Percentiles rank a stretch among this genome's conserved stretches.
Conservation (phyloP, 805 yeast genomes). For the Kodamaea sagamina region DNA sequence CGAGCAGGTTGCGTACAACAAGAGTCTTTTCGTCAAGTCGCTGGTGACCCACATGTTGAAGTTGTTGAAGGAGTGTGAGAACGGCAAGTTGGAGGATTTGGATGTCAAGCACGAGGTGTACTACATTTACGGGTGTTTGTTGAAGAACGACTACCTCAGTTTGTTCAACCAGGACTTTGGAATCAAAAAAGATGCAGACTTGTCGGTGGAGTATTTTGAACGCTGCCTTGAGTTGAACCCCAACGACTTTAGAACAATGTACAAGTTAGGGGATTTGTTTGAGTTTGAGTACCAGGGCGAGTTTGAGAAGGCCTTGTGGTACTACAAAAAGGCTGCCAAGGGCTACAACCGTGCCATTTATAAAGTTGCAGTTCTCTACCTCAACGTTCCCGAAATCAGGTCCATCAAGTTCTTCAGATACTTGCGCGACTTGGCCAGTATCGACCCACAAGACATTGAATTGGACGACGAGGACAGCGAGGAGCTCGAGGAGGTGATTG, state of each 20-base stretch:
- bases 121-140: constrained; percentile 39
- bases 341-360: constrained; percentile 50
- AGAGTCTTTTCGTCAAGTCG: constrained; percentile 40
- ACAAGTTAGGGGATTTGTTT: constrained; percentile 41
- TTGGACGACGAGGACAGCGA: constrained; percentile 40
- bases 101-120: constrained; percentile 33
- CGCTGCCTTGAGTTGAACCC: constrained; percentile 35
- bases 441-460: constrained; percentile 38
- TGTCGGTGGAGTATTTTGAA: constrained; percentile 34
- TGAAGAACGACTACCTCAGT: constrained; percentile 35
- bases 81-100: constrained; percentile 19
- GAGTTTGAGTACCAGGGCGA: constrained; percentile 35
- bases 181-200: constrained; percentile 27
- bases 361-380: constrained; percentile 39
- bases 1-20: constrained; percentile 33
- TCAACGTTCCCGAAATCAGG: constrained; percentile 36
- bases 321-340: constrained; percentile 40
- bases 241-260: constrained; percentile 34
- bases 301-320: constrained; percentile 34
- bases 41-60: constrained; percentile 39
- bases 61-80: constrained; percentile 36
- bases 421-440: constrained; percentile 37
- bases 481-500: constrained; percentile 44
- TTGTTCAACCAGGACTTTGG: constrained; percentile 40
- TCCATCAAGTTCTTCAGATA: constrained; percentile 38